A percentile compares a stretch with the other conserved stretches of the same genome.
These are phyloP conservation scores for Fusarium annulatum DNA, from an alignment of 2,329 filamentous ascomycete genomes.

Conservation along the genomic window DNA sequence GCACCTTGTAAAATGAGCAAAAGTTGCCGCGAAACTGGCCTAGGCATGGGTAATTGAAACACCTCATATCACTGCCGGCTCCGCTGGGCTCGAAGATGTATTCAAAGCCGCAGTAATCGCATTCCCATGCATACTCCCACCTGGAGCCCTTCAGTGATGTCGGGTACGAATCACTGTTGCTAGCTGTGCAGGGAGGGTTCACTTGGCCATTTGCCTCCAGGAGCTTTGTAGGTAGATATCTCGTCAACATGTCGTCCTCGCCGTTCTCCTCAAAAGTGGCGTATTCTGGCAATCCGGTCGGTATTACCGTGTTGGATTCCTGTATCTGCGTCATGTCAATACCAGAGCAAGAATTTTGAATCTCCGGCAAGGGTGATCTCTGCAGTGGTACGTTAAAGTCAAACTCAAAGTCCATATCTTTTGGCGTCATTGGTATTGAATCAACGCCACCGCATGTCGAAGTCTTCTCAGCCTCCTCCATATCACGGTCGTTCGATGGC, in stretches of 20 bases:
- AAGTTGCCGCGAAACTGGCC: not conserved
- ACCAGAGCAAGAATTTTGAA: fast-evolving
- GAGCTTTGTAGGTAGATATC: not conserved
- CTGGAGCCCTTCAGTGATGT: fast-evolving
- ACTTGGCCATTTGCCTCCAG: too few species aligned
- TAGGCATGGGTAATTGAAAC: not conserved
- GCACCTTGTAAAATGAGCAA: not conserved
- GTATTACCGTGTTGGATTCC: fast-evolving
- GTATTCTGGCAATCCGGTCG: not conserved
- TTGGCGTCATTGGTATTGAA: not conserved
- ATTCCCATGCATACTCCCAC: not conserved
- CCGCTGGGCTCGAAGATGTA: not conserved
- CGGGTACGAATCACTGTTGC: not conserved
- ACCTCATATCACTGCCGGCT: not conserved
- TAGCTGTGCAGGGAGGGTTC: not conserved
- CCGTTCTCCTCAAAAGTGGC: fast-evolving
- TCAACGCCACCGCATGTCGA: not conserved
- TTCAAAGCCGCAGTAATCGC: not conserved
- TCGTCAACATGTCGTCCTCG: not conserved
- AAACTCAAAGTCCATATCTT: not conserved
- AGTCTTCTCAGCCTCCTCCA: fast-evolving
- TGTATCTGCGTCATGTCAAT: fast-evolving
- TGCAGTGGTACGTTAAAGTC: not conserved
- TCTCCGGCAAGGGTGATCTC: not conserved
- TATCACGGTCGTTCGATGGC: fast-evolving